phyloP scores from a whole-genome alignment of 2,329 filamentous ascomycete species.

The Tolypocladium guangdongense region DNA sequence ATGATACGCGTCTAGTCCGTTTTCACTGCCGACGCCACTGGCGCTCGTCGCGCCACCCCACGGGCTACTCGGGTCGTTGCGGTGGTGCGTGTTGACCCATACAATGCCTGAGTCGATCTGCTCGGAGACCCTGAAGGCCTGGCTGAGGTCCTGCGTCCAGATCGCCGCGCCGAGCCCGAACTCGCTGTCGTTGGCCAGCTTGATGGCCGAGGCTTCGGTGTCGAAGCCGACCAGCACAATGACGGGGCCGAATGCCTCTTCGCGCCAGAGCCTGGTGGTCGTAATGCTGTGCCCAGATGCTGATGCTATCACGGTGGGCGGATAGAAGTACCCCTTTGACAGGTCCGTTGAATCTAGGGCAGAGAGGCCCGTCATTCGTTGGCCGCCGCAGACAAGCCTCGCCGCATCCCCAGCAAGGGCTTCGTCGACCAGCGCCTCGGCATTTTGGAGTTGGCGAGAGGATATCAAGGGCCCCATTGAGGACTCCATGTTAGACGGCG shows the following conservation, averaged over 20 bases:
- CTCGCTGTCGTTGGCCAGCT: conserved; percentile 59
- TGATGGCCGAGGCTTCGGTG: conserved; percentile 59
- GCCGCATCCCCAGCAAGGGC: conserved; percentile 43
- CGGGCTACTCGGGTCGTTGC: conserved; percentile 61
- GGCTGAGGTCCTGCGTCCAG: conserved; percentile 66
- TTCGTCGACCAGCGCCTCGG: conserved; percentile 53
- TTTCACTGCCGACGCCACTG: conserved; percentile 62
- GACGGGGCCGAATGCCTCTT: conserved; percentile 78
- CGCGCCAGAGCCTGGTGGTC: conserved; percentile 61
- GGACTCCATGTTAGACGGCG: conserved; percentile 42
- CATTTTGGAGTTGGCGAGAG: conserved; percentile 50
- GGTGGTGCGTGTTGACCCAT: conserved; percentile 53
- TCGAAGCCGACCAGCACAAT: conserved; percentile 66
- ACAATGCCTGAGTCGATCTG: conserved; percentile 54
- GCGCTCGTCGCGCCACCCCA: conserved; percentile 55
- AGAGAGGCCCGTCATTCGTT: conserved; percentile 35
- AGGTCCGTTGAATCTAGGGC: conserved; percentile 40
- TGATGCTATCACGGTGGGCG: conserved; percentile 59
- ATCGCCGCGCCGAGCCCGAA: conserved; percentile 70
- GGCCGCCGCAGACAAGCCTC: conserved; percentile 30
- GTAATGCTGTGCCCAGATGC: conserved; percentile 47
- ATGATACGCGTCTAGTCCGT: conserved; percentile 53
- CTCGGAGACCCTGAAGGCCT: conserved; percentile 64
- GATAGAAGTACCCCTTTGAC: conserved; percentile 59
- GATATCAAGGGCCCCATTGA: conserved; percentile 58